Conservation (phyloP, 176 grass and related monocot species). For the Zoysia japonica region DNA sequence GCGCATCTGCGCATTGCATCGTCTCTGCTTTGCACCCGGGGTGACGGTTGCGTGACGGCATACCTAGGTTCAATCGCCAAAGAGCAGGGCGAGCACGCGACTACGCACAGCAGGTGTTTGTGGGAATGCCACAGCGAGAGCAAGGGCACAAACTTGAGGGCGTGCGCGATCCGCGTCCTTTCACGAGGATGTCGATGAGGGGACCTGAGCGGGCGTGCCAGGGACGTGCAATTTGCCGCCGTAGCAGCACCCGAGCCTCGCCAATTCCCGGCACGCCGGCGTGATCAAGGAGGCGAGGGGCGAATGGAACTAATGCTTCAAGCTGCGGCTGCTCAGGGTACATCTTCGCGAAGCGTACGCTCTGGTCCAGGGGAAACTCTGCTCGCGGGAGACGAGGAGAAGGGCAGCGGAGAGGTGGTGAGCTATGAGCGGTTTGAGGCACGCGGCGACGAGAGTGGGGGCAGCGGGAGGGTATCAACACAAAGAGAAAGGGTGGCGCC, state of each 20-base stretch:
- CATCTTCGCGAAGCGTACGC: neutral
- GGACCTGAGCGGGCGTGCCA: too few relatives aligned
- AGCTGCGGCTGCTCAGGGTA: neutral
- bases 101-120: constrained; percentile 5
- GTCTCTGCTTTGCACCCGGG: neutral
- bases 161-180: too few relatives aligned
- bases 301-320: neutral
- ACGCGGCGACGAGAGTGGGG: too few relatives aligned
- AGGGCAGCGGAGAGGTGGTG: neutral
- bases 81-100: constrained; percentile 5
- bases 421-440: too few relatives aligned
- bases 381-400: constrained; percentile 1
- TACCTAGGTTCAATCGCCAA: neutral
- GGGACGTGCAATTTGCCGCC: neutral
- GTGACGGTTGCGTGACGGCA: neutral
- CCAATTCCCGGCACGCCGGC: neutral
- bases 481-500: too few relatives aligned
- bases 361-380: neutral
- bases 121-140: constrained; percentile 12
- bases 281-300: neutral
- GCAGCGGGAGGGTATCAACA: too few relatives aligned
- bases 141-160: too few relatives aligned
- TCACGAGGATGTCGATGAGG: too few relatives aligned
- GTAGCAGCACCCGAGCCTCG: neutral
- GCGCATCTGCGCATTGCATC: neutral